Percentiles rank a stretch among this genome's conserved stretches.
phyloP scores from a whole-genome alignment of 1,139 yeast genomes.

The Hemisphaericaspora xylanilytica region DNA sequence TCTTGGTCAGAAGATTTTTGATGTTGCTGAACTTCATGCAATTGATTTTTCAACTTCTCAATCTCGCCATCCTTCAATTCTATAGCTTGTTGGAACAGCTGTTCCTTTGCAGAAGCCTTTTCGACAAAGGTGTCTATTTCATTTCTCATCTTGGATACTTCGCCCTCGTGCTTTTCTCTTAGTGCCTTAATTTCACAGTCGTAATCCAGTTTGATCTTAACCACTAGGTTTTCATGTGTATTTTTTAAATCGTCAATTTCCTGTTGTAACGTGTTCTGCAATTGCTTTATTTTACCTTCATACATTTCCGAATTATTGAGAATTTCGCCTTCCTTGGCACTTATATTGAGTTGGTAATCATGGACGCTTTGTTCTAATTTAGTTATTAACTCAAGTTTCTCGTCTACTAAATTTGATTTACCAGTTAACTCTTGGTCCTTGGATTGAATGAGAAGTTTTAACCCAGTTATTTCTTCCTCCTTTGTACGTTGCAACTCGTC shows the following conservation, averaged over 20 bases:
- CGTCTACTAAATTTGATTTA: not conserved
- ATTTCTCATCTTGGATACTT: not conserved
- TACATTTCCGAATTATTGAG: not conserved
- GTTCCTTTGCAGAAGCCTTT: too few relatives aligned
- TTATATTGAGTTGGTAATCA: not conserved
- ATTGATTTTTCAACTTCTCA: not conserved
- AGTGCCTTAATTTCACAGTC: not conserved
- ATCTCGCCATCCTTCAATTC: not conserved
- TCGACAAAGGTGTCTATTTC: too few relatives aligned
- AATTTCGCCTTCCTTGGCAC: not conserved
- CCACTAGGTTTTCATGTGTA: not conserved
- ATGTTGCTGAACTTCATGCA: too few relatives aligned
- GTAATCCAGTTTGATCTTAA: not conserved
- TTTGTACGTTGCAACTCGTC: not conserved
- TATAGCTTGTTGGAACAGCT: not conserved
- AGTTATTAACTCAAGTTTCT: not conserved
- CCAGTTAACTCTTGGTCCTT: not conserved
- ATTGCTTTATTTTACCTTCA: not conserved
- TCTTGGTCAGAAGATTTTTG: not conserved
- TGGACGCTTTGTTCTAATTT: not conserved
- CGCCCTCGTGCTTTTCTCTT: not conserved
- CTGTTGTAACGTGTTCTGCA: not conserved
- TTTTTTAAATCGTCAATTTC: not conserved
- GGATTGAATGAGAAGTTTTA: not conserved
- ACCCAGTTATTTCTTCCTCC: not conserved